A percentile compares a stretch with the other conserved stretches of the same genome.
Evolutionary conservation across 257 asterid species (phyloP).

Genomic region (Solanum sejunctum): DNA sequence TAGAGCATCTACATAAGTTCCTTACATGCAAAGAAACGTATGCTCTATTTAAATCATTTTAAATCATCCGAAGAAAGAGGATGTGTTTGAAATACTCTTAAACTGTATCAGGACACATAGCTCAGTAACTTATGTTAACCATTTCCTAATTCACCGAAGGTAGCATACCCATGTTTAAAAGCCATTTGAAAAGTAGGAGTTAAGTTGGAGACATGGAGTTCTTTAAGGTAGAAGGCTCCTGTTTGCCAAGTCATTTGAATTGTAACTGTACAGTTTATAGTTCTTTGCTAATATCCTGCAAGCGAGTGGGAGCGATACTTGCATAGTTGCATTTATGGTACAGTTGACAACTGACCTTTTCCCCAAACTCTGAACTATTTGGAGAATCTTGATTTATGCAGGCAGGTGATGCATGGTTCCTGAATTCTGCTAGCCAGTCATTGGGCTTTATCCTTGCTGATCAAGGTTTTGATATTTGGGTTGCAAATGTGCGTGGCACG

Average conservation of each 20-base stretch:
- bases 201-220: neutral
- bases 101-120: neutral
- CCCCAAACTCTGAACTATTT: neutral
- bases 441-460: conserved; percentile 90
- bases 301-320: neutral
- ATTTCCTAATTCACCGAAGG: neutral
- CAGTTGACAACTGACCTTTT: neutral
- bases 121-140: neutral
- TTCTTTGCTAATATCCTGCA: neutral
- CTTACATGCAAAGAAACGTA: neutral
- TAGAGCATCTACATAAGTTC: no score
- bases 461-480: conserved; percentile 95
- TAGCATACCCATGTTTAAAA: neutral
- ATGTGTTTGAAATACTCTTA: neutral
- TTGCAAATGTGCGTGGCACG: conserved; percentile 98
- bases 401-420: conserved; percentile 99
- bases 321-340: neutral
- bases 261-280: neutral
- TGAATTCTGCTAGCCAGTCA: conserved; percentile 69
- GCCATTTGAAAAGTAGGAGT: neutral
- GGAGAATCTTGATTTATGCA: conserved; percentile 19
- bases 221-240: neutral
- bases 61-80: neutral
- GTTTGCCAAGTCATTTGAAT: neutral
- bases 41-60: neutral